Evolutionary conservation across 169 alveolate species (phyloP), one percentile per base, ranked within the genome.

Genomic region (Plasmodium vivax): DNA sequence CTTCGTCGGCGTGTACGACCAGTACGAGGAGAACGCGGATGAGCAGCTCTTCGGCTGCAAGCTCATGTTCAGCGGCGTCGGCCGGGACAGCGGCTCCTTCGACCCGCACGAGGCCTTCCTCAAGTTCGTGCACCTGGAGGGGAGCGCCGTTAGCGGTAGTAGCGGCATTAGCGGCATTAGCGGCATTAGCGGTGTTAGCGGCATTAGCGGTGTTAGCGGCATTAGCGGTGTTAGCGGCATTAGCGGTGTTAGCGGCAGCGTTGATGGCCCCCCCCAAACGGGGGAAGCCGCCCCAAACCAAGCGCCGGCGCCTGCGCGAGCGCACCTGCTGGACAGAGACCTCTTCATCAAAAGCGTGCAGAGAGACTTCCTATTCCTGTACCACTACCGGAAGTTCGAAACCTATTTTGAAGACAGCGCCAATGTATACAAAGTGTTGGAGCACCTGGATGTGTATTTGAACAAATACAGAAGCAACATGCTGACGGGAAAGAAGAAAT

Each of bases 341-440:
- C 77, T 87, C 56, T 87, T 87, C 16, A 87, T 87, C 34, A 74
- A 87, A 19, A 87, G 36, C 16, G 80, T 77, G 6, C 82, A 75
- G 27, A 87, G 71, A 77, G 93, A 87, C 68, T 51, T 87, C 34
- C 23, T 87, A 75, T 87, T 87, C 81, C 43, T 87, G 45, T 87
- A 87, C 47, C 93, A 87, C 77, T 87, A 87, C 41, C 54, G 93
- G 54, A 87, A 87, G 34, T 87, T 87, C 71, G 93, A 87, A 34
- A 56, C 82, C 7, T 87, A 87, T 56, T 87, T 77, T 36, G 93
- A 87, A 77, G 84, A 71, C 45, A 87, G 56, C 81, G 16, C 93
- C 12, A 87, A 87, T 56, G 87, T 87, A 12, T 87, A 87, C 47
- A 87, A 87, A 10, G 93, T 87, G 34, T 56, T 87, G 43, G 93